These are phyloP conservation scores for Vigna hirtella DNA, from an alignment of 306 rosid genomes.

Conservation along the genomic window DNA sequence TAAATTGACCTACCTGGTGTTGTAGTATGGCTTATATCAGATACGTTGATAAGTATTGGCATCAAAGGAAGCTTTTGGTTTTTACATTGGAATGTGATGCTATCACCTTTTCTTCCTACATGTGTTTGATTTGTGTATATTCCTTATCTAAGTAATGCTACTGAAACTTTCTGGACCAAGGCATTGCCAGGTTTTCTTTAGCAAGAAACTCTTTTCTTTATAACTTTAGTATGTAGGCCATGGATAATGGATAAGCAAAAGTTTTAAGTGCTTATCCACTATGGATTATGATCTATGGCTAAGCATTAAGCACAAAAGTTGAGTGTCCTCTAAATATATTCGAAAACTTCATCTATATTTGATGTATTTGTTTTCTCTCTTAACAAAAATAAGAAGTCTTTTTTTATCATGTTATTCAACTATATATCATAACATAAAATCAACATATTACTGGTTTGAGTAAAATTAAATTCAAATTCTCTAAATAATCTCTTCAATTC, in stretches of 20 bases:
- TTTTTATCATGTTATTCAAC: no score
- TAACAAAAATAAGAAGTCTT: no score
- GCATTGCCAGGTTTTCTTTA: not conserved
- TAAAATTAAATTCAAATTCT: no score
- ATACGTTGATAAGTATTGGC: constrained; percentile 51
- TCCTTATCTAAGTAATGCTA: constrained; percentile 10
- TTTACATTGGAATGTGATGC: constrained; percentile 32
- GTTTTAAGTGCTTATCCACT: not conserved
- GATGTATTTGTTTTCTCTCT: no score
- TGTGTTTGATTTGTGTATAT: no score
- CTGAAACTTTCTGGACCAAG: constrained; percentile 7
- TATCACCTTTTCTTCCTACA: not conserved
- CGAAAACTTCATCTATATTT: no score
- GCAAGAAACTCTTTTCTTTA: not conserved
- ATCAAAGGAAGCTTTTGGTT: constrained; percentile 52
- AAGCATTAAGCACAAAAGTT: not conserved
- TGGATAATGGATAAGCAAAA: not conserved
- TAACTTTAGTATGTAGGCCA: not conserved
- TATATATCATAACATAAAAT: no score
- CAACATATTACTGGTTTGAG: not conserved
- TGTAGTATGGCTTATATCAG: constrained; percentile 59
- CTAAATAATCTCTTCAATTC: no score
- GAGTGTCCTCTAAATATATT: no score
- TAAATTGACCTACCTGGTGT: constrained; percentile 51
- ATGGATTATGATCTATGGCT: not conserved